Base-by-base conservation (phyloP, 2,329 filamentous ascomycete species). In the Fusarium pseudograminearum region DNA sequence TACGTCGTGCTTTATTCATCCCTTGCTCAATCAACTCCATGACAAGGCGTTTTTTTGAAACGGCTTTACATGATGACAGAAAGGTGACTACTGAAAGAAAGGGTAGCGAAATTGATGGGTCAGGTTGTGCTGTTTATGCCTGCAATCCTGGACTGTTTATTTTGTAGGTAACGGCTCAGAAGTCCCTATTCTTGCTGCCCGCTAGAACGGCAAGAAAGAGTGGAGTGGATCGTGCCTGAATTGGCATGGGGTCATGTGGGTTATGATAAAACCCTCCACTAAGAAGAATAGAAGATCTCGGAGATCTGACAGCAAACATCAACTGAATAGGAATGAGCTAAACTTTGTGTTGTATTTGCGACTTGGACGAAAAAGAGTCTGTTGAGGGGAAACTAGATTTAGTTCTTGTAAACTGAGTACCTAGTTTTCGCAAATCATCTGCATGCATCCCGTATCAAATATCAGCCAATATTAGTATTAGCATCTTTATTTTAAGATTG, bases 31-130 rank as follows among this genome's bases (percentile, higher is more conserved):
- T 36, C 31, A 26, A 34, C 46, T 50, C 46, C 30, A 62, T 46
- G 57, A 41, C 57, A 54, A 52, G 28, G 46, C 47, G 28, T 59
- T 59, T 28, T 28, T 60, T 60, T 54, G 20, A 60, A 18, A 38
- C 57, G 15, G 20, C 18, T 38, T 38, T 7, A 28, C 26, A 12
- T 38, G 18, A n/a, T 20, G 36, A 40, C n/a, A 40, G n/a, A 22
- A 22, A 40, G 20, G 36, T 40, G 36, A 40, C 6, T 7, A 22
- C n/a, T 20, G 36, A 12, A 14, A 40, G n/a, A 20, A n/a, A n/a
- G 14, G n/a, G 11, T 14, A 40, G 36, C 36, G 36, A 22, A 40
- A 40, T 40, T 38, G 11, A 12, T 20, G 6, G 20, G n/a, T 11
- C 11, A 38, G n/a, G 12, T 38, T 20, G 5, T 38, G 2, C 10